These are phyloP conservation scores for Phytopythium boreale DNA, from an alignment of 352 stramenopile genomes.

Conservation along the genomic window DNA sequence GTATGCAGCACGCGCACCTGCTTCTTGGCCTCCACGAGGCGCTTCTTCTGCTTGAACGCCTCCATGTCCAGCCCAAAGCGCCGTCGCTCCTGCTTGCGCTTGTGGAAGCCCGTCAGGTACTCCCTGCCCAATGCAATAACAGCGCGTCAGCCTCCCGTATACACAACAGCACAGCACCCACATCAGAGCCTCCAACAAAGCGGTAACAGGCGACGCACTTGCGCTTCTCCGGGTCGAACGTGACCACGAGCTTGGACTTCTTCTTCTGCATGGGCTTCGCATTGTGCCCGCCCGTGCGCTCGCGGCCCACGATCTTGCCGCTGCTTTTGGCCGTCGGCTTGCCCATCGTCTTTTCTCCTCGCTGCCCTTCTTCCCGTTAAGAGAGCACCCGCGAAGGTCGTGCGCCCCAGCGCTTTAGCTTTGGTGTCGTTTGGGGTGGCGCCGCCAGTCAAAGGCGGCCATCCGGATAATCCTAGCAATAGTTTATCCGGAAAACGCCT, in stretches of 20 bases:
- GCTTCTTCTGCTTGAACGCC: constrained; percentile 88
- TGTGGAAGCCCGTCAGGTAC: constrained; percentile 85
- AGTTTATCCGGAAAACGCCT: too few species aligned
- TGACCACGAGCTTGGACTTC: constrained; percentile 87
- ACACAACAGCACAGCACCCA: neutral
- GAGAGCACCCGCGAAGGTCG: neutral
- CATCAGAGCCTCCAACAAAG: too few species aligned
- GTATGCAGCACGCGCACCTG: constrained; percentile 25
- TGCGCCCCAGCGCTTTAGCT: neutral
- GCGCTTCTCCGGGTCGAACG: constrained; percentile 84
- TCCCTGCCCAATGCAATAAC: constrained; percentile 32
- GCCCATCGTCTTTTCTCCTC: neutral
- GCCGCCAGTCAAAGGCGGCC: neutral
- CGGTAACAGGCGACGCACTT: constrained; percentile 67
- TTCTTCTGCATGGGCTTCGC: constrained; percentile 42
- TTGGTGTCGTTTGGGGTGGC: neutral
- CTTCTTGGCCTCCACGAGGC: constrained; percentile 74
- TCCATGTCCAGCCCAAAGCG: constrained; percentile 88
- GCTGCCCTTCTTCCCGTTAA: neutral
- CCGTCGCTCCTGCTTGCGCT: constrained; percentile 84
- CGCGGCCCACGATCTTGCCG: constrained; percentile 17
- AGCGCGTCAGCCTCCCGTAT: neutral
- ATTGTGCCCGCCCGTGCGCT: constrained; percentile 19
- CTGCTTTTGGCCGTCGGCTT: constrained; percentile 26
- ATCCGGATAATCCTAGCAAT: neutral